Evolutionary conservation across 2,329 filamentous ascomycete genomes (phyloP).

Genomic region (Fusarium piperis): DNA sequence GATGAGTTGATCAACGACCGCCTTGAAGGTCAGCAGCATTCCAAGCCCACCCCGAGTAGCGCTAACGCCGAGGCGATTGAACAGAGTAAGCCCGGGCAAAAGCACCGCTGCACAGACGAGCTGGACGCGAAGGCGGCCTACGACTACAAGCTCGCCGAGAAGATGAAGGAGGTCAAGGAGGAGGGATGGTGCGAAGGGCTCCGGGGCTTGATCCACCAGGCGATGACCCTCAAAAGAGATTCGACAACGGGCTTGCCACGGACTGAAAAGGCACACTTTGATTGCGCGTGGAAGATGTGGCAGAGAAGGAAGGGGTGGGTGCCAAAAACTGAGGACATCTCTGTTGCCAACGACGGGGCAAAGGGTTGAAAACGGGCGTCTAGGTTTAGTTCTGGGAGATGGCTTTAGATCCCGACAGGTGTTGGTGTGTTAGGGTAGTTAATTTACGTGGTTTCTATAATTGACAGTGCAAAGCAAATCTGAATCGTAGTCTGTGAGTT

Average conservation of each 20-base stretch:
- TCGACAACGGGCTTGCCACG: background rate
- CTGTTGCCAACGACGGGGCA: background rate
- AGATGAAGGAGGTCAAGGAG: background rate
- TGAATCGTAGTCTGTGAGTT: background rate
- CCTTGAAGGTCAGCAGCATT: background rate
- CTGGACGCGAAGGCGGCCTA: background rate
- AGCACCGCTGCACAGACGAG: background rate
- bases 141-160: background rate
- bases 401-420: background rate
- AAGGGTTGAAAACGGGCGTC: background rate
- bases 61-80: background rate
- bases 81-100: background rate
- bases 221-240: background rate
- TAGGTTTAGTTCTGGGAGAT: background rate
- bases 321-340: background rate
- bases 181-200: background rate
- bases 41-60: background rate
- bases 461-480: background rate
- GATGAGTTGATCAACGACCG: background rate
- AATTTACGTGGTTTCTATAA: background rate
- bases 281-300: background rate
- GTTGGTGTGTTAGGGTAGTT: background rate
- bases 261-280: background rate
- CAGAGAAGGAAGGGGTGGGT: background rate
- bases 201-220: background rate